Evolutionary conservation across 306 rosid genomes (phyloP).

Genomic region (Ochetophila trinervis): DNA sequence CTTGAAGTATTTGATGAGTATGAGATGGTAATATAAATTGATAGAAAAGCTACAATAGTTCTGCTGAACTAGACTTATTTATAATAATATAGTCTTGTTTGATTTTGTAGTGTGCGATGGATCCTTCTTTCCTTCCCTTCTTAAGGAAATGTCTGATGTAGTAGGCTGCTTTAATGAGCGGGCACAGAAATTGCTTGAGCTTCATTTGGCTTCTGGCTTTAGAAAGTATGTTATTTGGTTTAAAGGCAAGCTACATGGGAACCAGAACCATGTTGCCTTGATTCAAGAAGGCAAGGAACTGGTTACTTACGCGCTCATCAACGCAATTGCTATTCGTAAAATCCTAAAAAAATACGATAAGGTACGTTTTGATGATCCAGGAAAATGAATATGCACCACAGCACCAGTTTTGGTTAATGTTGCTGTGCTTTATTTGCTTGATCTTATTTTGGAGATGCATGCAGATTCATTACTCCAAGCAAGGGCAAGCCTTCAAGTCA

Average conservation of each 20-base stretch:
- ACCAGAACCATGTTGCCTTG: constrained; percentile 50
- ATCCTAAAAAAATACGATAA: constrained; percentile 91
- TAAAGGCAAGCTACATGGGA: constrained; percentile 48
- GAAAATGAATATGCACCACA: not conserved
- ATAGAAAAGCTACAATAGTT: not conserved
- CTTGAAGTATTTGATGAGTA: too few relatives aligned
- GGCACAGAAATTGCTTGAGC: constrained; percentile 76
- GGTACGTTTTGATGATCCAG: constrained; percentile 30
- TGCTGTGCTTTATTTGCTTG: constrained; percentile 2
- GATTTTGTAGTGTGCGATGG: constrained; percentile 79
- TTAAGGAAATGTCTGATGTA: constrained; percentile 74
- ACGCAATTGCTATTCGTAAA: constrained; percentile 75
- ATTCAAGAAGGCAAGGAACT: constrained; percentile 81
- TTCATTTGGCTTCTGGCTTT: constrained; percentile 85
- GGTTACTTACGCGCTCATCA: constrained; percentile 82
- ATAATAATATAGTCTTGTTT: not conserved
- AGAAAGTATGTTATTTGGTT: constrained; percentile 65
- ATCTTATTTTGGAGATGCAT: not conserved
- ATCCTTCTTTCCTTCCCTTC: constrained; percentile 87
- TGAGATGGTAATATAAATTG: not conserved
- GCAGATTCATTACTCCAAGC: constrained; percentile 89
- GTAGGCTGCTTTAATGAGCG: constrained; percentile 77
- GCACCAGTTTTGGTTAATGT: not conserved
- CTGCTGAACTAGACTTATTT: not conserved
- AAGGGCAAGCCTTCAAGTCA: constrained; percentile 88